These are phyloP conservation scores for Chytriomyces sp. DNA, from an alignment of 192 early-diverging fungal species.

Conservation along the genomic window DNA sequence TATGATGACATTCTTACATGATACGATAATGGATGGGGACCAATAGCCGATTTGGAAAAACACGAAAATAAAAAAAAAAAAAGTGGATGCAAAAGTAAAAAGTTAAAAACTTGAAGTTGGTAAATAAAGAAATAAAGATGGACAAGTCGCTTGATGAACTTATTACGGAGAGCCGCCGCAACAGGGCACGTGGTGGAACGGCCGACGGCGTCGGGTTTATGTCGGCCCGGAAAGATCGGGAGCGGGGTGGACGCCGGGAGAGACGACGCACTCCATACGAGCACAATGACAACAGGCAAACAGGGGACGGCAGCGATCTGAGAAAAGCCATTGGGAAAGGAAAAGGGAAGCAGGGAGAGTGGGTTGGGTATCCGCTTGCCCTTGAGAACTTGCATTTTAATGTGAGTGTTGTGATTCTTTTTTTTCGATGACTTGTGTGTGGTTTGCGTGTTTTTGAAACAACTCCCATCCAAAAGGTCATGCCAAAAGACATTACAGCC, in stretches of 20 bases:
- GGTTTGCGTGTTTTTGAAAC: background rate
- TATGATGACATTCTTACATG: background rate
- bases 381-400: conserved; percentile 26
- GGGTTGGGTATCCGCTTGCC: background rate
- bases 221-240: background rate
- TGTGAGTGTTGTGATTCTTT: conserved; percentile 20
- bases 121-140: background rate
- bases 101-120: background rate
- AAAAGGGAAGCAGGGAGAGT: background rate
- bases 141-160: conserved; percentile 31
- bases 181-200: conserved; percentile 6
- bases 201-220: background rate
- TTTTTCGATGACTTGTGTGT: background rate
- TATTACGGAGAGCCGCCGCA: background rate
- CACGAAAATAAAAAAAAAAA: background rate
- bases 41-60: too few relatives aligned
- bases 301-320: background rate
- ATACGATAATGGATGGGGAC: too few relatives aligned
- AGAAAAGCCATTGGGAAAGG: background rate
- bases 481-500: background rate
- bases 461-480: background rate
- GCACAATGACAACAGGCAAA: background rate
- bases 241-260: background rate
- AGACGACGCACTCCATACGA: background rate
- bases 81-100: background rate